These are phyloP conservation scores for Urostyla sp. DNA, from an alignment of 73 alveolate species.

Conservation along the genomic window DNA sequence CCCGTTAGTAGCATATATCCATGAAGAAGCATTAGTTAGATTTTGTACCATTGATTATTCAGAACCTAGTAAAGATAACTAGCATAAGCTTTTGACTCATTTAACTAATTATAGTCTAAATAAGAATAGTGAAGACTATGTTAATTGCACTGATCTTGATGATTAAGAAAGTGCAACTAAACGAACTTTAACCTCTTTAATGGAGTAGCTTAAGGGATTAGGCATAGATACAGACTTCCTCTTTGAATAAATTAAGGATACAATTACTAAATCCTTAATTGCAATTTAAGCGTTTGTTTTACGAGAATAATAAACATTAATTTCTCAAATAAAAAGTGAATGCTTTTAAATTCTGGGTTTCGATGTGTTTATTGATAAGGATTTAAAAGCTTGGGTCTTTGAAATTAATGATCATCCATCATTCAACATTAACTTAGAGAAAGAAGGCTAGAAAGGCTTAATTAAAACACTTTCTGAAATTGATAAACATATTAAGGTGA, in stretches of 20 bases:
- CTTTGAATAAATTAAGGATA: conserved; percentile 56
- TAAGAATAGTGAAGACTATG: conserved; percentile 55
- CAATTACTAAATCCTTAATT: conserved; percentile 47
- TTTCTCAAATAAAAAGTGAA: conserved; percentile 22
- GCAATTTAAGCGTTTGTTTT: conserved; percentile 59
- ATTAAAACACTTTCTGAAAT: conserved; percentile 50
- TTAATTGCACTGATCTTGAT: conserved; percentile 62
- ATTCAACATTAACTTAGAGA: conserved; percentile 28
- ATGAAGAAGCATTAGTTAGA: conserved; percentile 96
- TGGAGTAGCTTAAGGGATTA: conserved; percentile 34
- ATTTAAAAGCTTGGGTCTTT: conserved; percentile 66
- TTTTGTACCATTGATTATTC: conserved; percentile 90
- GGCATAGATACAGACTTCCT: conserved; percentile 72
- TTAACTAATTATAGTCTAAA: conserved; percentile 91
- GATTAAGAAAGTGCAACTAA: conserved; percentile 78
- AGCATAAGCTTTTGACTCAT: conserved; percentile 82
- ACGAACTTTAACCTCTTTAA: conserved; percentile 73
- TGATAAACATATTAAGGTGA: conserved; percentile 46
- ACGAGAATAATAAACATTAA: conserved; percentile 20
- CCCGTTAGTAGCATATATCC: conserved; percentile 89
- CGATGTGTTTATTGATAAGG: conserved; percentile 61
- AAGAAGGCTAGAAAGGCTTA: conserved; percentile 26
- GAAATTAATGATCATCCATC: conserved; percentile 71
- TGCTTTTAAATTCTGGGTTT: conserved; percentile 64
- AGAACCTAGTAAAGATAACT: conserved; percentile 78